Evolutionary conservation across 257 asterid species (phyloP).

Genomic region (Anisodus acutangulus): DNA sequence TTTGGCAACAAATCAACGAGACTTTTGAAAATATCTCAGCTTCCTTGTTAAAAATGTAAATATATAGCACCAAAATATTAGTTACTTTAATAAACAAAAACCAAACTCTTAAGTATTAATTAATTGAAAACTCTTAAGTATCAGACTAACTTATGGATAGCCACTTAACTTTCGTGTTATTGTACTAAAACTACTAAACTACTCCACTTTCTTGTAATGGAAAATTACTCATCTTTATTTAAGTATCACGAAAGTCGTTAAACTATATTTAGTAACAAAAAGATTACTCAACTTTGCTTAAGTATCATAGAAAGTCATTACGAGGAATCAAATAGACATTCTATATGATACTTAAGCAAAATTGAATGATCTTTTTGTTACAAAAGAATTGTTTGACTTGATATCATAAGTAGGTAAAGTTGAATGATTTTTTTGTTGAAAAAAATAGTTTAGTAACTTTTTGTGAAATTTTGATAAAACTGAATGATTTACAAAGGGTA

Average conservation of each 20-base stretch:
- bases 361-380: not conserved
- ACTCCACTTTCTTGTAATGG: not conserved
- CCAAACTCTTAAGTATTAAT: not conserved
- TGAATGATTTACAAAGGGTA: too few relatives aligned
- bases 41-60: slow-evolving; percentile 2
- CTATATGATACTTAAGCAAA: not conserved
- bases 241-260: not conserved
- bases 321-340: too few relatives aligned
- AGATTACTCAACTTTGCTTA: too few relatives aligned
- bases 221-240: not conserved
- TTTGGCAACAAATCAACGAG: not conserved
- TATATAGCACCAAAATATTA: not conserved
- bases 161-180: not conserved
- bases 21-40: not conserved
- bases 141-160: not conserved
- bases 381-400: not conserved
- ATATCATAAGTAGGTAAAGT: not conserved
- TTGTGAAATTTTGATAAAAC: too few relatives aligned
- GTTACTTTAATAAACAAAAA: not conserved
- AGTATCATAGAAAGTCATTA: not conserved
- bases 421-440: not conserved
- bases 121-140: not conserved
- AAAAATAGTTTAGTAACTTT: not conserved
- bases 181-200: too few relatives aligned
- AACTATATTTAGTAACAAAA: not conserved